phyloP scores from a whole-genome alignment of 176 grass and related monocot genomes.

The Lolium perenne region DNA sequence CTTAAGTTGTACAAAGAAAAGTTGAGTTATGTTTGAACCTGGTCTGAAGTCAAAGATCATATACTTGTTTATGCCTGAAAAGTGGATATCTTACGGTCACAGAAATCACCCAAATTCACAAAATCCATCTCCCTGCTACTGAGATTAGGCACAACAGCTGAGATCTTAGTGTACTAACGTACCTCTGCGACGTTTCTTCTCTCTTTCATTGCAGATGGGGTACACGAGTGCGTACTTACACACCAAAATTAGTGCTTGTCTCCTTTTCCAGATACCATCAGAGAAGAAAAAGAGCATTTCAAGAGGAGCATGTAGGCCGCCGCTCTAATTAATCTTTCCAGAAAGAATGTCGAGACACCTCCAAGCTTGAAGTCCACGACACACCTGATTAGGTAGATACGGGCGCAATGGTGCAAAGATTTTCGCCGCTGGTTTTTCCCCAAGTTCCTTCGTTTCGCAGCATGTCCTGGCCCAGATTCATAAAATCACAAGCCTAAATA shows the following conservation, averaged over 20 bases:
- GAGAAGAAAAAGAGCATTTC: neutral
- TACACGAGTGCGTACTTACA: conserved; percentile 33
- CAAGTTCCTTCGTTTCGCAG: conserved; percentile 39
- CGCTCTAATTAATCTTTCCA: neutral
- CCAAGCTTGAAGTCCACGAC: conserved; percentile 46
- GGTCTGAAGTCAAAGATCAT: neutral
- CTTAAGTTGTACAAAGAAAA: too few relatives aligned
- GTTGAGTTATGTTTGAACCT: too few relatives aligned
- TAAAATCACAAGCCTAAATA: neutral
- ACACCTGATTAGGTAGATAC: conserved; percentile 42
- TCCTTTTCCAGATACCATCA: conserved; percentile 9
- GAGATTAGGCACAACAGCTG: neutral
- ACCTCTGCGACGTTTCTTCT: neutral
- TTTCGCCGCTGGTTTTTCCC: neutral
- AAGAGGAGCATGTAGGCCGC: conserved; percentile 35
- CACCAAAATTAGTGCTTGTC: conserved; percentile 45
- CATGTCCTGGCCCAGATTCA: conserved; percentile 33
- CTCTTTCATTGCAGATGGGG: conserved; percentile 15
- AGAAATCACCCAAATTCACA: neutral
- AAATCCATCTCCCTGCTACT: neutral
- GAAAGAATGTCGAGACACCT: conserved; percentile 20
- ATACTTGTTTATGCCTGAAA: neutral
- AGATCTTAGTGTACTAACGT: neutral
- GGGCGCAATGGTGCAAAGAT: conserved; percentile 36
- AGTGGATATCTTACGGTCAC: neutral